A percentile compares a stretch with the other conserved stretches of the same genome.
Evolutionary conservation across 495 filamentous ascomycete genomes (phyloP).

Genomic region (Xylaria curta): DNA sequence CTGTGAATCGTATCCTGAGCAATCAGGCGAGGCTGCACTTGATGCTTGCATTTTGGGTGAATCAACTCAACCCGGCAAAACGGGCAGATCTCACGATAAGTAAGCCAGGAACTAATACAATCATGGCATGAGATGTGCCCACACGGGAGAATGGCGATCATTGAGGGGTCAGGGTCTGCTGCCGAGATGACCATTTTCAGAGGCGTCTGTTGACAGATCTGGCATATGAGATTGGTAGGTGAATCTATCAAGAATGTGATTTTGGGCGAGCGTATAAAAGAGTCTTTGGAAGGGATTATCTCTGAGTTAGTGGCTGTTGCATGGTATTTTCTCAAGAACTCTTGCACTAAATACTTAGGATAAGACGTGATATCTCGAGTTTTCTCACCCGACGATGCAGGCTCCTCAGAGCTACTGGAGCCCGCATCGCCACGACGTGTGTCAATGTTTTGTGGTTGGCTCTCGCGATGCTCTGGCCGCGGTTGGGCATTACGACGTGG

Average conservation of each 20-base stretch:
- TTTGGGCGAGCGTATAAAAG: slow-evolving; percentile 33
- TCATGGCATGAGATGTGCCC: slow-evolving; percentile 33
- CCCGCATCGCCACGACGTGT: neutral
- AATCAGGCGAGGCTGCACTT: slow-evolving; percentile 21
- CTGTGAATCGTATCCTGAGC: slow-evolving; percentile 24
- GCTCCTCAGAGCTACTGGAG: neutral
- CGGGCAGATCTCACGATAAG: slow-evolving; percentile 17
- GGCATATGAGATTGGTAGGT: slow-evolving; percentile 30
- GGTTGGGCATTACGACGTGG: neutral
- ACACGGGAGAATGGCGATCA: slow-evolving; percentile 30
- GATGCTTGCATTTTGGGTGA: slow-evolving; percentile 26
- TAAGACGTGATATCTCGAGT: slow-evolving; percentile 2
- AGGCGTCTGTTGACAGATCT: slow-evolving; percentile 29
- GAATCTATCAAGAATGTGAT: slow-evolving; percentile 34
- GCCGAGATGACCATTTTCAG: slow-evolving; percentile 17
- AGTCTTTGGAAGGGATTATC: slow-evolving; percentile 3
- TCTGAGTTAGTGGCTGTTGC: neutral
- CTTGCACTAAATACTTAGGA: slow-evolving; percentile 23
- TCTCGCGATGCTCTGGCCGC: neutral
- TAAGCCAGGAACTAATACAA: slow-evolving; percentile 25
- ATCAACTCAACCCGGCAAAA: slow-evolving; percentile 31
- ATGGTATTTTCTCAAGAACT: slow-evolving; percentile 8
- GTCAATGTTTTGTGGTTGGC: neutral
- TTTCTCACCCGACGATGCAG: neutral
- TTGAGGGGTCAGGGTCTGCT: neutral